These are phyloP conservation scores for Candida lessepsii DNA, from an alignment of 805 yeast species.

Conservation along the genomic window DNA sequence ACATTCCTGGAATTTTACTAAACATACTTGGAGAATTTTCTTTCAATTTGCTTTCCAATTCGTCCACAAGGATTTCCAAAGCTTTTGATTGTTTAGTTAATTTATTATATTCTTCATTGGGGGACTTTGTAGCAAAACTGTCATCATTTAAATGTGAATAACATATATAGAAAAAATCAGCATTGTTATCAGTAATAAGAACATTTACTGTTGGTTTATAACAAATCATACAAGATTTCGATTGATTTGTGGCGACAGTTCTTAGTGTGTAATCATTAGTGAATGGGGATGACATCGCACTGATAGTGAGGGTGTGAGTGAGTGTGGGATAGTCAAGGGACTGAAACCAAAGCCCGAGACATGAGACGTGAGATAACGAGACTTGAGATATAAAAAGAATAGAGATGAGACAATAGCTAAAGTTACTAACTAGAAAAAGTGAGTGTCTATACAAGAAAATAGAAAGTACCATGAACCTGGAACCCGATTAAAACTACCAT, in stretches of 20 bases:
- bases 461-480: too few relatives aligned
- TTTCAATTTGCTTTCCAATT: constrained; percentile 24
- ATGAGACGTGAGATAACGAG: too few relatives aligned
- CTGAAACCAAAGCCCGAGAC: too few relatives aligned
- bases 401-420: too few relatives aligned
- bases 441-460: too few relatives aligned
- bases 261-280: constrained; percentile 42
- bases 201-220: constrained; percentile 49
- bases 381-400: too few relatives aligned
- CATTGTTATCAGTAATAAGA: constrained; percentile 43
- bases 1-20: constrained; percentile 25
- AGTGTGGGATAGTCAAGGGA: too few relatives aligned
- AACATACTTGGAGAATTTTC: constrained; percentile 32
- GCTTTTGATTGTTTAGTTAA: constrained; percentile 22
- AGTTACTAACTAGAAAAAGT: too few relatives aligned
- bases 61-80: constrained; percentile 19
- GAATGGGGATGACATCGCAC: constrained; percentile 17
- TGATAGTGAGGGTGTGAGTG: too few relatives aligned
- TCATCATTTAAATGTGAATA: constrained; percentile 46
- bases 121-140: constrained; percentile 42
- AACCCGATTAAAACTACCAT: too few relatives aligned
- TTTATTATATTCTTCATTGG: constrained; percentile 33
- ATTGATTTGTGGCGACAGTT: constrained; percentile 40
- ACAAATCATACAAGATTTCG: constrained; percentile 50
- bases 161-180: constrained; percentile 56